Percentiles rank a stretch among this genome's conserved stretches.
Evolutionary conservation across 148 eudicot species (phyloP).

Genomic region (Rhododendron ovatum): DNA sequence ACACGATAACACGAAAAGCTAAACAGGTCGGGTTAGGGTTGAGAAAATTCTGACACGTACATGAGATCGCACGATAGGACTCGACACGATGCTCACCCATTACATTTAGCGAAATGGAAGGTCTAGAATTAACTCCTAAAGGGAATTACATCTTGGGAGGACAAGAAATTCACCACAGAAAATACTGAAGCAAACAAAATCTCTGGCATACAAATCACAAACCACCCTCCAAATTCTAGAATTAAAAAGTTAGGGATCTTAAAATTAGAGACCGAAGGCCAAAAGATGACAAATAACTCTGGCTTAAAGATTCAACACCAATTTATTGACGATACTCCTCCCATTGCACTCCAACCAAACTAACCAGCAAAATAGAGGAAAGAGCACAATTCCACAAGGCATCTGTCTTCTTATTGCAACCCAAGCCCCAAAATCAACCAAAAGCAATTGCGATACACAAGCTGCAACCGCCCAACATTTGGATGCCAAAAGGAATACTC

Average conservation of each 20-base stretch:
- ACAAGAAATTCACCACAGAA: not conserved
- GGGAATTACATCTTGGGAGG: not conserved
- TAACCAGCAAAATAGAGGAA: not conserved
- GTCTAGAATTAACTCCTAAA: not conserved
- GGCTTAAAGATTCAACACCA: not conserved
- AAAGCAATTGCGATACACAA: not conserved
- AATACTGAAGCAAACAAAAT: not conserved
- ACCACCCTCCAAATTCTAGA: not conserved
- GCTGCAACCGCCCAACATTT: not conserved
- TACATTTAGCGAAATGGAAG: not conserved
- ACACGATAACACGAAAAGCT: too few species aligned
- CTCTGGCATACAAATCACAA: not conserved
- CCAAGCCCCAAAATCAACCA: not conserved
- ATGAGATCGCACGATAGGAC: too few species aligned
- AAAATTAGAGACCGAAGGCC: not conserved
- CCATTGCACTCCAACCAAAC: not conserved
- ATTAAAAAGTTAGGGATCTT: not conserved
- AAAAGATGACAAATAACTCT: not conserved
- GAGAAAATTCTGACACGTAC: too few species aligned
- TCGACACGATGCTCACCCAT: too few species aligned
- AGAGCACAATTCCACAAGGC: not conserved
- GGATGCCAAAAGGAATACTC: not conserved
- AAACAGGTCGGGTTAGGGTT: too few species aligned
- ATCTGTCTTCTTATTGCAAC: not conserved
- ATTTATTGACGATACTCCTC: not conserved